Evolutionary conservation across 129 eudicot species (phyloP), one percentile per base, ranked within the genome.

Genomic region (Oenanthe sinensis): DNA sequence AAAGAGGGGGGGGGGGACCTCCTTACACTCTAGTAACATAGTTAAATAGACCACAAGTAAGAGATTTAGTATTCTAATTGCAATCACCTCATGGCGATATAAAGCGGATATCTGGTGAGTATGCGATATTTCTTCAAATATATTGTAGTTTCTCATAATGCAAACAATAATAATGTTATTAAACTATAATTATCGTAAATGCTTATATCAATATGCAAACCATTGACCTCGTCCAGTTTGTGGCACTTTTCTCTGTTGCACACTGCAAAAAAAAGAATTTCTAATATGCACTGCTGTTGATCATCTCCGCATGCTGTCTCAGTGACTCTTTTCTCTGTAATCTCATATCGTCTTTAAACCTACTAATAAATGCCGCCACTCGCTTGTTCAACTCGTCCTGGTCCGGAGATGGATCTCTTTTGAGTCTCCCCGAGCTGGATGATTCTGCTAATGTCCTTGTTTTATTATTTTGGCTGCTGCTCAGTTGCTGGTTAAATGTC

Each of bases 321-420:
- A 88, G 45, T 3, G 92, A 88, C 77, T 84, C 85, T 50, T 84
- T 85, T 60, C 92, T 54, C 81, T 88, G 88, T 69, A 84, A 44
- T 63, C 87, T 74, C 92, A 86, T 86, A 5, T 88, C 89, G 78
- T 88, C 86, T 22, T 86, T 86, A 58, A 86, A 88, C 85, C 82
- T 88, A 54, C 73, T 88, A 15, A 88, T 88, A 74, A 88, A 88
- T 33, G 88, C 90, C 70, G 86, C 92, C 6, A 86, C 89, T 48
- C 92, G 79, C 75, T 81, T 45, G 78, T 86, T 84, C 74, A 88
- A 43, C 86, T 86, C 92, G 69, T 88, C 92, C 83, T 84, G 87
- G 45, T 86, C 74, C 81, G 71, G 80, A 7, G 91, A 88, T 11
- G 87, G 62, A 55, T 88, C 92, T 49, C 71, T 83, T 81, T 46